Evolutionary conservation across 305 asterid genomes (phyloP).

Genomic region (Euphrasia arctica): DNA sequence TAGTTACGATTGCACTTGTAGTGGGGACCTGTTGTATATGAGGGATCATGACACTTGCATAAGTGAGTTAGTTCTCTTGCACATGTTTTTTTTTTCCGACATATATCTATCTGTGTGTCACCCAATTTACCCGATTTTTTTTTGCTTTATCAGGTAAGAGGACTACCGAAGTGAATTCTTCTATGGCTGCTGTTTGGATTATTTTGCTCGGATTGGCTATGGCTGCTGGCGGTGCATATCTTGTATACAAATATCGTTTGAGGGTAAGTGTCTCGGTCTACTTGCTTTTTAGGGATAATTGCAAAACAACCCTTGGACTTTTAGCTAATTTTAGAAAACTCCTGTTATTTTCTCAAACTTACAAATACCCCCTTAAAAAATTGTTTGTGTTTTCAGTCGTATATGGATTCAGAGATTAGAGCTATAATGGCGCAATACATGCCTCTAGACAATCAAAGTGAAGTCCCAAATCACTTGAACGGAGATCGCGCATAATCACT

Average conservation of each 20-base stretch:
- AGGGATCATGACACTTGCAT: slow-evolving; percentile 97
- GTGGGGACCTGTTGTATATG: slow-evolving; percentile 70
- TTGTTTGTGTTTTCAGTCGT: slow-evolving; percentile 49
- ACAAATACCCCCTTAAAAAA: not conserved
- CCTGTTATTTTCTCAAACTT: not conserved
- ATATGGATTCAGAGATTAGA: slow-evolving; percentile 95
- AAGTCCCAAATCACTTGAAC: slow-evolving; percentile 55
- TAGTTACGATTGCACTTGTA: slow-evolving; percentile 82
- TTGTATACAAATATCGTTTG: slow-evolving; percentile 68
- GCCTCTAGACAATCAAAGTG: slow-evolving; percentile 88
- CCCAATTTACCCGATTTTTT: slow-evolving; percentile 12
- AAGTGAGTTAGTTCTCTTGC: slow-evolving; percentile 54
- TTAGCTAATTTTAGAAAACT: not conserved
- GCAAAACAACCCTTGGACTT: not conserved
- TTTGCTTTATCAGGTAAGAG: slow-evolving; percentile 52
- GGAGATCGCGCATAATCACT: slow-evolving; percentile 50
- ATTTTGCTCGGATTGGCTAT: slow-evolving; percentile 56
- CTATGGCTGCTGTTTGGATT: slow-evolving; percentile 76
- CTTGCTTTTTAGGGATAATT: not conserved
- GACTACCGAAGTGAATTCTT: slow-evolving; percentile 58
- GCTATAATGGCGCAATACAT: slow-evolving; percentile 97
- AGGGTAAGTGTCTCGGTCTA: slow-evolving; percentile 56
- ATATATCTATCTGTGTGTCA: slow-evolving; percentile 2
- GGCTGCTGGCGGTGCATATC: slow-evolving; percentile 73
- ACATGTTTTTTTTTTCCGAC: not conserved